Evolutionary conservation across 768 basidiomycete genomes (phyloP), one percentile per base, ranked within the genome.

Genomic region (Tylopilus vinaceipallidus): DNA sequence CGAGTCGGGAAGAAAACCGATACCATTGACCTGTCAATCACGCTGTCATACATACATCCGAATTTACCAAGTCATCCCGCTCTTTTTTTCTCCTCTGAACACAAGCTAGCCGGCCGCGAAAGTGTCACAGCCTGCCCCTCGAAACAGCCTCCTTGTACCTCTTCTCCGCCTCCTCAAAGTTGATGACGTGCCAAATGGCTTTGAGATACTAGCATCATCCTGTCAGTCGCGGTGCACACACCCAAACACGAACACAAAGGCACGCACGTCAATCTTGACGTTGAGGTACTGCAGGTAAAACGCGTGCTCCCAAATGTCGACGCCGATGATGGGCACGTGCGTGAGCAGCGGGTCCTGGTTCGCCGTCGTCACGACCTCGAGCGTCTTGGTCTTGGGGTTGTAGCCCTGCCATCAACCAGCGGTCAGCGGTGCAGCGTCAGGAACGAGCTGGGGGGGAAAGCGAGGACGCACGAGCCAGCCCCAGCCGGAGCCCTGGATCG

Each of bases 281-380:
- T 95, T 97, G 71, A 88, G 81, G 75, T 98, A 98, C 69, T 98
- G 92, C 60, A 95, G 81, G 75, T 95, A 98, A 77, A 93, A 92
- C 45, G 92, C 91, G 64, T 95, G 93, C 73, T 95, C 92, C 93
- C 93, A 95, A 64, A 95, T 83, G 57, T 95, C 93, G 59, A 97
- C 86, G 37, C 93, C 92, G 59, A 95, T 88, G 73, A 97, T 79
- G 47, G 93, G 91, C 47, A 81, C 71, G 64, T 83, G 85, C 39
- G 72, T 67, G 57, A 91, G 71, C 42, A 95, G 79, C 51, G 94
- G 95, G 67, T 98, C 95, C 76, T 99, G 97, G 81, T 99, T 98
- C 6, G 92, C 68, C 27, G 97, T 98, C 36, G 97, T 95, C 43
- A 81, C 73, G 57, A 97, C 81, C 75, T 95, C 93, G 49, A 99